phyloP scores from a whole-genome alignment of 2,329 filamentous ascomycete genomes.

The Fusarium redolens region DNA sequence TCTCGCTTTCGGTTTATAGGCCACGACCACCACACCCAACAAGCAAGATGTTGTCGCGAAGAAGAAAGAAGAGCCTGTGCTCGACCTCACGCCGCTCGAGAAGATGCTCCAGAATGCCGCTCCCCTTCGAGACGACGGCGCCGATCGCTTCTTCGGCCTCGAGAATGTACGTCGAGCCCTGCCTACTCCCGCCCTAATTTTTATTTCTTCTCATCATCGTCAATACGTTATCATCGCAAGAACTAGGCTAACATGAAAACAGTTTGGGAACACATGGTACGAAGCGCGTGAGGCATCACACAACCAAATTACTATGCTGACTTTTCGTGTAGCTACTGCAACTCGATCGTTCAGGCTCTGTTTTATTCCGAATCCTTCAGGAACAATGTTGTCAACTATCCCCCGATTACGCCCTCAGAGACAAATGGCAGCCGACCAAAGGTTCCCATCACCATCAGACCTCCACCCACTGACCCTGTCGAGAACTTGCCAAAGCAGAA shows the following conservation, averaged over 20 bases:
- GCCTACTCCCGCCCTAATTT: constrained; percentile 5
- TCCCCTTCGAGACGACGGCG: constrained; percentile 85
- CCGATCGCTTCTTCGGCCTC: constrained; percentile 97
- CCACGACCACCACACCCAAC: constrained; percentile 54
- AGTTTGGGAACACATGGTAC: constrained; percentile 99
- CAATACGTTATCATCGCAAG: background rate
- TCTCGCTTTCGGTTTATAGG: constrained; percentile 50
- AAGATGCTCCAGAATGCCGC: constrained; percentile 87
- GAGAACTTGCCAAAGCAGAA: constrained; percentile 59
- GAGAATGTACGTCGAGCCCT: constrained; percentile 81
- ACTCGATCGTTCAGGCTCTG: constrained; percentile 96
- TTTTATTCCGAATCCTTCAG: constrained; percentile 96
- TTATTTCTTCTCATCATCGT: background rate
- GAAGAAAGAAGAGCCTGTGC: constrained; percentile 68
- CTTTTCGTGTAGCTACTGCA: constrained; percentile 80
- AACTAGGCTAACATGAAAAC: constrained; percentile 51
- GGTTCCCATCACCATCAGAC: constrained; percentile 71
- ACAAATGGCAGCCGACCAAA: constrained; percentile 69
- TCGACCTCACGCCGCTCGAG: constrained; percentile 71
- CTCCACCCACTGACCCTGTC: constrained; percentile 61
- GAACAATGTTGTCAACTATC: constrained; percentile 93
- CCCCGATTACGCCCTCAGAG: constrained; percentile 76
- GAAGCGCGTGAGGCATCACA: constrained; percentile 36
- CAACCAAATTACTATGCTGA: constrained; percentile 31
- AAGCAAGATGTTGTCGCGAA: constrained; percentile 61